These are phyloP conservation scores for Prunus kanzakura DNA, from an alignment of 306 rosid genomes.

Conservation along the genomic window DNA sequence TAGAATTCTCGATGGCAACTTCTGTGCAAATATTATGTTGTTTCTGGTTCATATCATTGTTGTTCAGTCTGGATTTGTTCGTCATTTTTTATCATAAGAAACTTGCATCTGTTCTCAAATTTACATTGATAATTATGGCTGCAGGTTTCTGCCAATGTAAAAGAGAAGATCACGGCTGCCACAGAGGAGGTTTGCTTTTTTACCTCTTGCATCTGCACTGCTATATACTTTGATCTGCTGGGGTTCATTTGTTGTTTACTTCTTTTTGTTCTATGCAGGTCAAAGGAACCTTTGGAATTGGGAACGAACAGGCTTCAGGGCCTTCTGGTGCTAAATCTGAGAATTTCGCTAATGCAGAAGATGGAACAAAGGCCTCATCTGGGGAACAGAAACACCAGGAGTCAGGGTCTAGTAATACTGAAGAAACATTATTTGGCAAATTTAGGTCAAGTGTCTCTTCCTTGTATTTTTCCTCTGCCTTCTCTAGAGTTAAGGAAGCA, in stretches of 20 bases:
- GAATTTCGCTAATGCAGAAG: constrained; percentile 42
- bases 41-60: background rate
- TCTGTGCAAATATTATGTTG: background rate
- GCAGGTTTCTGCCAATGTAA: constrained; percentile 77
- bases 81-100: background rate
- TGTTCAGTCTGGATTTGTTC: background rate
- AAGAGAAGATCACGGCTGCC: constrained; percentile 83
- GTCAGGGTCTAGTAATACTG: constrained; percentile 37
- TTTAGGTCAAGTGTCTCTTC: constrained; percentile 67
- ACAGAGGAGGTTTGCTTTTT: constrained; percentile 68
- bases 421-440: constrained; percentile 67
- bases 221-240: background rate
- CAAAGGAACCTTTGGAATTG: constrained; percentile 69
- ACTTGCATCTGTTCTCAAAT: background rate
- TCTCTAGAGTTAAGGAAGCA: constrained; percentile 60
- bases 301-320: constrained; percentile 59
- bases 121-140: constrained; percentile 3
- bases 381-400: constrained; percentile 11
- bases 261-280: constrained; percentile 45
- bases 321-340: constrained; percentile 48
- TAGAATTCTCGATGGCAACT: background rate
- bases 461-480: constrained; percentile 56
- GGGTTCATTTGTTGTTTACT: constrained; percentile 13
- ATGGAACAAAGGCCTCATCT: constrained; percentile 35
- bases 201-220: constrained; percentile 6